Evolutionary conservation across 176 grass and related monocot species (phyloP), one percentile per base, ranked within the genome.

Genomic region (Juncus effusus): DNA sequence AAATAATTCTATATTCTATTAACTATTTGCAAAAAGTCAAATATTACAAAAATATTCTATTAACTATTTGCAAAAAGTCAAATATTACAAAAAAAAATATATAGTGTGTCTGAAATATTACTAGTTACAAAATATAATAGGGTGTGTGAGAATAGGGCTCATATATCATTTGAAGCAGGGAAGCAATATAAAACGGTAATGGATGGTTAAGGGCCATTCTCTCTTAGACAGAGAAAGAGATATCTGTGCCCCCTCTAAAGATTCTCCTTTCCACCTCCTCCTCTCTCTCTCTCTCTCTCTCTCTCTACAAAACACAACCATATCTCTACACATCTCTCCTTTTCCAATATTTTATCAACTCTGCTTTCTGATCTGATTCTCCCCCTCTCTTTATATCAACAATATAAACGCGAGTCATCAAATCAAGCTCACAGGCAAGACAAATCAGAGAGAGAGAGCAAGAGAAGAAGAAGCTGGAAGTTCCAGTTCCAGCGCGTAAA

Each of bases 171-270:
- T 38, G 13, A 54, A 54, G 3, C 19, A 13, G 6, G 16, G 16
- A 68, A 53, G 16, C 67, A 70, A 57, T 57, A 70, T 70, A 70
- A 42, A 16, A 16, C 10, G 35, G 8, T 3, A 42, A 39, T 40
- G 51, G 36, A 16, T 13, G 38, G 13, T 12, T 11, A 50, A 57
- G 53, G 67, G 3, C 55, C 54, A 40, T 38, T 28, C 55, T 50
- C 37, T 9, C 5, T 42, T 16, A 16, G 3, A 16, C 10, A 57
- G 12, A 3, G 39, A 40, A 38, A 57, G 53, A 58, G 68, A 9
- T 59, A 71, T 13, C 16, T 38, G 13, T 58, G 36, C 67, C 52
- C 38, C 38, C 40, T 56, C 67, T 16, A 58, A 56, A 70, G 67
- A 70, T 70, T 70, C 67, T n/a, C 67, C 41, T 11, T 51, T 67